A percentile compares a stretch with the other conserved stretches of the same genome.
Evolutionary conservation across 2,329 filamentous ascomycete genomes (phyloP).

Genomic region (Byssoonygena ceratinophila): DNA sequence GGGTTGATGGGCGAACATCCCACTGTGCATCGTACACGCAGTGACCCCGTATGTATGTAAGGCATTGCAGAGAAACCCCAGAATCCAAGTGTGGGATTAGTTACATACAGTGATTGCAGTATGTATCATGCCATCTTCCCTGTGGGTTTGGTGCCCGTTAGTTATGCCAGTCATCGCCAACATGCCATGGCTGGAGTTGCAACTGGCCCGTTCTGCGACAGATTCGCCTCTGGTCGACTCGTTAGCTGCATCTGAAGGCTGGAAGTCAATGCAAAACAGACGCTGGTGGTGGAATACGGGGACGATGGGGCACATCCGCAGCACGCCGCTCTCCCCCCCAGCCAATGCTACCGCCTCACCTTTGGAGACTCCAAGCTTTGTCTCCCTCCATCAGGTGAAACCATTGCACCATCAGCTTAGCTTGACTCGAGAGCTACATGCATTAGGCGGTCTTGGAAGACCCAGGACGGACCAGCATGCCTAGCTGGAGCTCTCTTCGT

Average conservation of each 20-base stretch:
- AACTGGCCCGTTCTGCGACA: neutral
- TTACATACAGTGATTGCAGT: too few relatives aligned
- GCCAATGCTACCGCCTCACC: neutral
- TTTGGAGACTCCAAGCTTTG: neutral
- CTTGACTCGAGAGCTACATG: neutral
- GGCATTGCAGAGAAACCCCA: too few relatives aligned
- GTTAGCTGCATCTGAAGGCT: neutral
- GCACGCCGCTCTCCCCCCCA: neutral
- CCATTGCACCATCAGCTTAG: neutral
- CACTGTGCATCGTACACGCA: too few relatives aligned
- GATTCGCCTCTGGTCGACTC: neutral
- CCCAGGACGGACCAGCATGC: too few relatives aligned
- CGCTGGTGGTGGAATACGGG: neutral
- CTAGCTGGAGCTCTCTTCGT: slow-evolving; percentile 3
- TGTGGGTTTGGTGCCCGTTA: neutral
- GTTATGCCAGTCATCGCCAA: neutral
- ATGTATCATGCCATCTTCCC: too few relatives aligned
- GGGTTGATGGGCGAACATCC: too few relatives aligned
- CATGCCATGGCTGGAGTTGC: neutral
- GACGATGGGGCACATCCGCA: neutral
- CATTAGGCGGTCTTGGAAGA: neutral
- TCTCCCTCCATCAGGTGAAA: neutral
- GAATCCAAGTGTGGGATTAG: too few relatives aligned
- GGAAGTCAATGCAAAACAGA: neutral
- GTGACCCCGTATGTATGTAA: too few relatives aligned